A percentile compares a stretch with the other conserved stretches of the same genome.
These are phyloP conservation scores for Ophiosphaerella korrae DNA, from an alignment of 2,329 filamentous ascomycete species.

Conservation along the genomic window DNA sequence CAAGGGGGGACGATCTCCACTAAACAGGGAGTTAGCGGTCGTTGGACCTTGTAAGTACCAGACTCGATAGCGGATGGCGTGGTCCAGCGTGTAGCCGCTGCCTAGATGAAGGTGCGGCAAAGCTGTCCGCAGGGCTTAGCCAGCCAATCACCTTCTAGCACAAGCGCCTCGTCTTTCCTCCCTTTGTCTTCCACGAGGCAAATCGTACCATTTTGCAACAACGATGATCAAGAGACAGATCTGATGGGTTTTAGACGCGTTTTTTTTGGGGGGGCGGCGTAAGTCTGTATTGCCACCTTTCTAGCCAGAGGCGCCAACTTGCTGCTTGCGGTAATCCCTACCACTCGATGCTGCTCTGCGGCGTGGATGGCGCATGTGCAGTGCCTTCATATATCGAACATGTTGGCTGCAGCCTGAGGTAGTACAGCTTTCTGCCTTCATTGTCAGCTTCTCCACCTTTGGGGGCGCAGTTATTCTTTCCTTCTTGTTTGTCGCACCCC, in stretches of 20 bases:
- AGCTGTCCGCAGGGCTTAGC: constrained; percentile 13
- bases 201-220: constrained; percentile 27
- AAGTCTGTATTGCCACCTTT: constrained; percentile 22
- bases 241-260: constrained; percentile 21
- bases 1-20: constrained; percentile 9
- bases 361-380: constrained; percentile 29
- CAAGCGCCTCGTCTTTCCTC: constrained; percentile 22
- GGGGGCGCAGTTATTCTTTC: constrained; percentile 23
- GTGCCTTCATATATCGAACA: constrained; percentile 39
- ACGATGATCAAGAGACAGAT: constrained; percentile 15
- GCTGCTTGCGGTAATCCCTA: constrained; percentile 5
- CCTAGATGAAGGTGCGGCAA: constrained; percentile 23
- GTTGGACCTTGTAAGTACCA: constrained; percentile 7
- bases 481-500: constrained; percentile 23
- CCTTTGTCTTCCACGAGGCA: constrained; percentile 7
- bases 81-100: constrained; percentile 17
- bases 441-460: constrained; percentile 22
- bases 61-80: constrained; percentile 10
- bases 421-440: constrained; percentile 33
- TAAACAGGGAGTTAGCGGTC: constrained; percentile 8
- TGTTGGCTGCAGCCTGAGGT: constrained; percentile 39
- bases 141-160: constrained; percentile 13
- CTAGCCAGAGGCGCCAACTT: constrained; percentile 7
- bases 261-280: constrained; percentile 16
- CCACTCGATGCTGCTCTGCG: constrained; percentile 22